A percentile compares a stretch with the other conserved stretches of the same genome.
These are phyloP conservation scores for Entamoeba invadens DNA, from an alignment of 208 protist genomes.

Conservation along the genomic window DNA sequence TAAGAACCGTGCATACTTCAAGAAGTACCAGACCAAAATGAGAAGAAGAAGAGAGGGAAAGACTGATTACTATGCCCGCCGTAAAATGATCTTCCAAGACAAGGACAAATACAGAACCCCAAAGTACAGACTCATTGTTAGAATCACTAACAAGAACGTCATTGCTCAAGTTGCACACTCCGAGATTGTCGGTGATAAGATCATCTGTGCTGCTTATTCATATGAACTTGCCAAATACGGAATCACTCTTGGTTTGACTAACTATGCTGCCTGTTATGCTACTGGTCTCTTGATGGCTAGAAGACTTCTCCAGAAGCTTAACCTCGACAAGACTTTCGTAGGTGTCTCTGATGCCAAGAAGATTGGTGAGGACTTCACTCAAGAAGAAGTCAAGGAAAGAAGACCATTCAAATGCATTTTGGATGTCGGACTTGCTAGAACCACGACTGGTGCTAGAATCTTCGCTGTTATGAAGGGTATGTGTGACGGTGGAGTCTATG, in stretches of 20 bases:
- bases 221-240: constrained; percentile 87
- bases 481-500: constrained; percentile 79
- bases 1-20: constrained; percentile 72
- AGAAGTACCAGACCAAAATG: constrained; percentile 90
- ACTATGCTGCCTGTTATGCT: constrained; percentile 85
- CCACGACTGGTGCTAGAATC: constrained; percentile 75
- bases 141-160: constrained; percentile 77
- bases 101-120: constrained; percentile 93
- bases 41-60: constrained; percentile 83
- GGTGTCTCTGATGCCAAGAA: constrained; percentile 58
- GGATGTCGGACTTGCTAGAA: constrained; percentile 81
- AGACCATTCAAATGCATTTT: constrained; percentile 85
- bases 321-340: constrained; percentile 70
- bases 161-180: constrained; percentile 76
- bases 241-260: constrained; percentile 78
- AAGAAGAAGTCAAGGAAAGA: constrained; percentile 52
- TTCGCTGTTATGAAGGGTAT: constrained; percentile 77
- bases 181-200: constrained; percentile 75
- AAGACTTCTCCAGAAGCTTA: constrained; percentile 74
- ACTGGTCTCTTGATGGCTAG: constrained; percentile 87
- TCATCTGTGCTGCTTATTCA: constrained; percentile 75
- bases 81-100: constrained; percentile 80
- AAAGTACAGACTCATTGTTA: constrained; percentile 74
- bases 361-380: constrained; percentile 57
- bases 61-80: constrained; percentile 89